Percentiles rank a stretch among this genome's conserved stretches.
Conservation (phyloP, 2,329 filamentous ascomycete species). For the Claviceps sp. region DNA sequence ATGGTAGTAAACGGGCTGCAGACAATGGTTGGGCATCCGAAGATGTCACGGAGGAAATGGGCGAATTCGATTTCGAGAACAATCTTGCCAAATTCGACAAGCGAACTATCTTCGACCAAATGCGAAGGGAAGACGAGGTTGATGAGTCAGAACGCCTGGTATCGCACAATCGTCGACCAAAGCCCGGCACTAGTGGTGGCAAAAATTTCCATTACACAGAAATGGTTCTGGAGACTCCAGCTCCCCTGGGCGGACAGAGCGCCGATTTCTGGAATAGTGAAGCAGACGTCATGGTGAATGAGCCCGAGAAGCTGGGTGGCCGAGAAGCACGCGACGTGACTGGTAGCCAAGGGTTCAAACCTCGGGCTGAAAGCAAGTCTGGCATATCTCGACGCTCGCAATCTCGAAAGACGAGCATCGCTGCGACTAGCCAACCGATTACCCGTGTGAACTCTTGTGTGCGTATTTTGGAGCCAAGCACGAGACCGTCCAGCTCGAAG, state of each 20-base stretch:
- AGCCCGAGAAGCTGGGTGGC: constrained; percentile 32
- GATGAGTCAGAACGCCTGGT: constrained; percentile 88
- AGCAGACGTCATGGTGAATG: constrained; percentile 45
- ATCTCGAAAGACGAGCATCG: constrained; percentile 41
- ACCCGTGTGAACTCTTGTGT: constrained; percentile 35
- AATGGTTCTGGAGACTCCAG: constrained; percentile 64
- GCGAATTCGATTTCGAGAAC: constrained; percentile 85
- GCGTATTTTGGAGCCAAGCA: constrained; percentile 20
- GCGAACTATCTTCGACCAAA: constrained; percentile 78
- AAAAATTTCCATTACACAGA: constrained; percentile 89
- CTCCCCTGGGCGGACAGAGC: constrained; percentile 23
- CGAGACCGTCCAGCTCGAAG: constrained; percentile 16
- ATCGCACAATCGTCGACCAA: constrained; percentile 63
- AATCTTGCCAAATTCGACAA: constrained; percentile 94
- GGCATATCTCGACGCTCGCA: constrained; percentile 36
- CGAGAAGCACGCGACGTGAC: constrained; percentile 37
- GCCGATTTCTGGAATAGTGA: constrained; percentile 62
- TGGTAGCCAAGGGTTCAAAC: constrained; percentile 11
- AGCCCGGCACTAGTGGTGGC: constrained; percentile 60
- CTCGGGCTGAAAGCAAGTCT: constrained; percentile 40
- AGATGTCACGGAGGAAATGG: constrained; percentile 87
- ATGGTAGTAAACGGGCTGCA: constrained; percentile 28
- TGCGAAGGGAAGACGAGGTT: constrained; percentile 74
- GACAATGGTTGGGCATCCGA: constrained; percentile 91
- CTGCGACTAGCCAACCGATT: constrained; percentile 24